phyloP scores from a whole-genome alignment of 2,329 filamentous ascomycete species.

The Apiospora saccharicola region DNA sequence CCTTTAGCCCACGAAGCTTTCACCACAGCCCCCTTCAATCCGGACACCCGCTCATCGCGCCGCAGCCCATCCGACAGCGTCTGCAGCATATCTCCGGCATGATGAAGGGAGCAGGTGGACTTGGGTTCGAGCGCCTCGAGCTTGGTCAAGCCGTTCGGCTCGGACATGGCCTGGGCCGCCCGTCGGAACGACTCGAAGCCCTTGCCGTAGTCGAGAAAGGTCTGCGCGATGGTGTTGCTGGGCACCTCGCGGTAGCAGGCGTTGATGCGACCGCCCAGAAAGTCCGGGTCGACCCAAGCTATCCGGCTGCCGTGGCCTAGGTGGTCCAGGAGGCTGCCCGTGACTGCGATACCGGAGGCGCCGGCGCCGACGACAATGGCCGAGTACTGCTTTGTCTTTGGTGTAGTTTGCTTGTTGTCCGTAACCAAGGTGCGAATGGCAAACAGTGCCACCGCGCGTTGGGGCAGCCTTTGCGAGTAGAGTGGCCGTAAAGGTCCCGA shows the following conservation, averaged over 20 bases:
- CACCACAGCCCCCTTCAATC: constrained; percentile 46
- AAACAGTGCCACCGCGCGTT: not conserved
- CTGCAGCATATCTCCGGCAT: constrained; percentile 63
- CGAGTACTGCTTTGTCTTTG: not conserved
- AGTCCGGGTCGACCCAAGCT: constrained; percentile 64
- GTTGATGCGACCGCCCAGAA: constrained; percentile 60
- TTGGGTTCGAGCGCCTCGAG: constrained; percentile 62
- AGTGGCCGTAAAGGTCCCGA: not conserved
- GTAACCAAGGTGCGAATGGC: not conserved
- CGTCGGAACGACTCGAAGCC: constrained; percentile 6
- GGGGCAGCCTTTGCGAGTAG: not conserved
- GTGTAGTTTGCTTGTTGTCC: not conserved
- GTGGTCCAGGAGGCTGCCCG: not conserved
- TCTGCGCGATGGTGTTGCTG: constrained; percentile 66
- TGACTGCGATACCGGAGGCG: not conserved
- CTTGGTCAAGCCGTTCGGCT: constrained; percentile 62
- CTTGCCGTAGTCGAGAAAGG: constrained; percentile 61
- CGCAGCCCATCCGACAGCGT: constrained; percentile 54
- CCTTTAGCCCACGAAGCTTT: constrained; percentile 19
- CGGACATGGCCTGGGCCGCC: constrained; percentile 55
- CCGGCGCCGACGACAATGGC: not conserved
- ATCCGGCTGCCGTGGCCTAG: not conserved
- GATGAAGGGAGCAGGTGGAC: constrained; percentile 62
- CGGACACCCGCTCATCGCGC: constrained; percentile 47
- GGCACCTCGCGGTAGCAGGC: constrained; percentile 67